Conservation (phyloP, 352 stramenopile genomes). For the Globisporangium orthogonon region DNA sequence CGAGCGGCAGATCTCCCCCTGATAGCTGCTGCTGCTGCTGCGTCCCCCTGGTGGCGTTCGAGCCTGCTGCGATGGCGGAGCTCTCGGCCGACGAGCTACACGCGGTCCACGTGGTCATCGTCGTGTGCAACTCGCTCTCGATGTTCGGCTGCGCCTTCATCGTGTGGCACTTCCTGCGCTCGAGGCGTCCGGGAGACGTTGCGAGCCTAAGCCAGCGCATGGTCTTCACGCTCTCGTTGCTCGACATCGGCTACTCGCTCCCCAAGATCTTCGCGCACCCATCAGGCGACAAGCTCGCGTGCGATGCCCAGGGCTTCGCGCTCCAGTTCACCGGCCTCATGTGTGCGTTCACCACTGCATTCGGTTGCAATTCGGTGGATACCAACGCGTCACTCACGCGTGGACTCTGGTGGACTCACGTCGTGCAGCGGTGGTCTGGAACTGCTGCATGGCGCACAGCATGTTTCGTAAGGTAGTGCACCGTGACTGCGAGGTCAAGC, state of each 20-base stretch:
- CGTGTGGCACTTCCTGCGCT: constrained; percentile 36
- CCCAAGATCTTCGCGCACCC: constrained; percentile 48
- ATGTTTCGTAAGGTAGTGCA: constrained; percentile 66
- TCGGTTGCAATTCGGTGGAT: not conserved
- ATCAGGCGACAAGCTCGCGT: constrained; percentile 17
- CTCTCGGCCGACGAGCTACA: constrained; percentile 25
- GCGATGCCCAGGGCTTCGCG: constrained; percentile 47
- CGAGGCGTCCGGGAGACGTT: constrained; percentile 6
- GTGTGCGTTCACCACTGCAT: constrained; percentile 29
- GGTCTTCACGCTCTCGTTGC: constrained; percentile 59
- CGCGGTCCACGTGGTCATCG: constrained; percentile 26
- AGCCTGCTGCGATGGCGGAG: not conserved
- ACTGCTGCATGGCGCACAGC: constrained; percentile 61
- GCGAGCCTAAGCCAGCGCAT: constrained; percentile 62
- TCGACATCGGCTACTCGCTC: constrained; percentile 43
- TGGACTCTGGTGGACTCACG: no score
- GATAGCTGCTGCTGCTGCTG: not conserved
- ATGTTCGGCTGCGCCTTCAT: constrained; percentile 42
- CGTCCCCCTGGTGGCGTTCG: not conserved
- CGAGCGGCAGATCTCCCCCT: no score
- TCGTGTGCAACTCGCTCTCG: constrained; percentile 34
- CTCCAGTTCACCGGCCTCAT: constrained; percentile 49
- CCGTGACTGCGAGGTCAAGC: constrained; percentile 53
- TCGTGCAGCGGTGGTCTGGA: constrained; percentile 49
- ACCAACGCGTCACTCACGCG: not conserved